Evolutionary conservation across 1,139 yeast species (phyloP).

Genomic region (Yamadazyma atmosphaerica): DNA sequence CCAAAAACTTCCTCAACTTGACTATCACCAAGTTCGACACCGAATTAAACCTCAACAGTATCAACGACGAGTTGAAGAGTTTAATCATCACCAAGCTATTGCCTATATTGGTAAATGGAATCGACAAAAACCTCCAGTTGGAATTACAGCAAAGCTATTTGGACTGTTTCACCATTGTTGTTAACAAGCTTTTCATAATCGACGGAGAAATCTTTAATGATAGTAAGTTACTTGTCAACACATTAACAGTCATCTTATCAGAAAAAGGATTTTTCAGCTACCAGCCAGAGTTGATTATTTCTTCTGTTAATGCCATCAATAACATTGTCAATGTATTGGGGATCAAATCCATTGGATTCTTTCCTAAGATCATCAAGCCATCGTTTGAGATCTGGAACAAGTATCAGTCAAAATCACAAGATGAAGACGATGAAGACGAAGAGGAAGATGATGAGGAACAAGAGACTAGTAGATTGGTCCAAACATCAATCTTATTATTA

Average conservation of each 20-base stretch:
- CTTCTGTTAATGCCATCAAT: slow-evolving; percentile 73
- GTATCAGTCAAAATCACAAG: slow-evolving; percentile 23
- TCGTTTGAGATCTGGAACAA: slow-evolving; percentile 58
- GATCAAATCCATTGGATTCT: slow-evolving; percentile 80
- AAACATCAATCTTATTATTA: slow-evolving; percentile 68
- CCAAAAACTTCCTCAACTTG: slow-evolving; percentile 57
- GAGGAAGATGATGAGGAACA: slow-evolving; percentile 26
- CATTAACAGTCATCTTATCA: slow-evolving; percentile 55
- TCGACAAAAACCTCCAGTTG: slow-evolving; percentile 36
- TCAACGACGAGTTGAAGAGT: slow-evolving; percentile 41
- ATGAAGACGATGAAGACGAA: slow-evolving; percentile 23
- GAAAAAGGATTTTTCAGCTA: slow-evolving; percentile 52
- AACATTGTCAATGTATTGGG: slow-evolving; percentile 74
- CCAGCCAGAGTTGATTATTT: slow-evolving; percentile 64
- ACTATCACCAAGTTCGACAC: slow-evolving; percentile 69
- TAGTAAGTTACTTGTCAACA: slow-evolving; percentile 46
- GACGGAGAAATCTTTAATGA: slow-evolving; percentile 36
- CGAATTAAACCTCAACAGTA: slow-evolving; percentile 45
- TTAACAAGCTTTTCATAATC: slow-evolving; percentile 53
- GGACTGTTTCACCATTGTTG: slow-evolving; percentile 64
- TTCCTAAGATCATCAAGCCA: slow-evolving; percentile 82
- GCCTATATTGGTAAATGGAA: slow-evolving; percentile 48
- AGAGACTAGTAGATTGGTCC: slow-evolving; percentile 40
- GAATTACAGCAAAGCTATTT: slow-evolving; percentile 67
- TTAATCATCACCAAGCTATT: slow-evolving; percentile 47